Evolutionary conservation across 1,284 basidiomycete species (phyloP), one percentile per base, ranked within the genome.

Genomic region (Tranzscheliella williamsii): DNA sequence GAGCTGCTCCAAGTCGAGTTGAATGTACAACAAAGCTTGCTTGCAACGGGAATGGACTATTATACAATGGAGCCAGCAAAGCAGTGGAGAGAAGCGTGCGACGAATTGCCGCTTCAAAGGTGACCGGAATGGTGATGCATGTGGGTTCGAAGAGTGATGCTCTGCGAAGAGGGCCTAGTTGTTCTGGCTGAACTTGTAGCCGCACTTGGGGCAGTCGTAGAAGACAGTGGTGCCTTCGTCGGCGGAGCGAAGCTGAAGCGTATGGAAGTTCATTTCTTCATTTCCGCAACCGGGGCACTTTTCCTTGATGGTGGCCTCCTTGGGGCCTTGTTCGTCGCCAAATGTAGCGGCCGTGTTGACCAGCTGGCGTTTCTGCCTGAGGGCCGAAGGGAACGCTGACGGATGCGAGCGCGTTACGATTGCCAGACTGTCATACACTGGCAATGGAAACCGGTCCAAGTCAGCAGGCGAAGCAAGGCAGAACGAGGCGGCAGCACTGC

Each of bases 381-480:
- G 79, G 0, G 86, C 84, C 20, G 90, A 93, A 0, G 94, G 94
- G 79, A 98, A 97, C 7, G 94, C 94, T 55, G 91, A 88, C 0
- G 91, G 88, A 58, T 92, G 89, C 2, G 92, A 95, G 30, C 85
- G 86, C 0, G 94, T 98, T 38, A 87, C 86, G 50, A 95, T 91
- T 61, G 89, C 85, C 24, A 89, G 87, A 75, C 92, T 89, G 74
- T 97, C 92, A 78, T 95, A 97, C 5, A 91, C 94, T 97, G 64
- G 17, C 1, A 8, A 42, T 26, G 24, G 26, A 31, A 34, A 16
- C 22, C n/a, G n/a, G n/a, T n/a, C n/a, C n/a, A n/a, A n/a, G n/a
- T n/a, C n/a, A n/a, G n/a, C n/a, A n/a, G n/a, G n/a, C n/a, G 30
- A 38, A 42, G 15, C 21, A 40, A 13, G 15, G 26, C 15, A 27